Evolutionary conservation across 345 rosid genomes (phyloP).

Genomic region (Syzygium grande): DNA sequence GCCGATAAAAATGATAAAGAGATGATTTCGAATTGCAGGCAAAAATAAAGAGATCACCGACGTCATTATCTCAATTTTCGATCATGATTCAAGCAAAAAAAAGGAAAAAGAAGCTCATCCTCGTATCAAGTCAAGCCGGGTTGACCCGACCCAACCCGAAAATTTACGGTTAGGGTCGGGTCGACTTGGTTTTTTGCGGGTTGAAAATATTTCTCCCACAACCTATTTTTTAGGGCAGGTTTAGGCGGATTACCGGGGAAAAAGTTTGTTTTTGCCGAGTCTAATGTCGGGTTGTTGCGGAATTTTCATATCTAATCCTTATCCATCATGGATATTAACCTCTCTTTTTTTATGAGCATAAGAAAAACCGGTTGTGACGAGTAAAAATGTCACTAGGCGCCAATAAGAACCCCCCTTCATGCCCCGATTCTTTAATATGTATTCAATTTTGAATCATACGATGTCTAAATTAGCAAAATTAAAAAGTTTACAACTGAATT

Average conservation of each 20-base stretch:
- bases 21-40: too few species aligned
- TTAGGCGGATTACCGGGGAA: background rate
- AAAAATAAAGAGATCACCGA: too few species aligned
- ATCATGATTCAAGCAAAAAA: too few species aligned
- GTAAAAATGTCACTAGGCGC: background rate
- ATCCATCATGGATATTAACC: background rate
- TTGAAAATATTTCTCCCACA: too few species aligned
- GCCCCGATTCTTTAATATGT: background rate
- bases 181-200: too few species aligned
- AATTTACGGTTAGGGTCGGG: too few species aligned
- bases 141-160: too few species aligned
- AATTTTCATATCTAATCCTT: background rate
- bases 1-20: too few species aligned
- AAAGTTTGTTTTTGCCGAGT: background rate
- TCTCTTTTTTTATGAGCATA: background rate
- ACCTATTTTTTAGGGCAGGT: background rate
- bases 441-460: background rate
- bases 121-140: too few species aligned
- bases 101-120: too few species aligned
- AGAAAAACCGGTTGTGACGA: rapidly evolving
- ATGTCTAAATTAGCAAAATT: background rate
- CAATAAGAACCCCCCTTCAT: background rate
- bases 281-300: background rate
- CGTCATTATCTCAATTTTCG: too few species aligned
- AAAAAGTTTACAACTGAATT: background rate